Evolutionary conservation across 495 filamentous ascomycete genomes (phyloP).

Genomic region (Tetracladium marchalianum): DNA sequence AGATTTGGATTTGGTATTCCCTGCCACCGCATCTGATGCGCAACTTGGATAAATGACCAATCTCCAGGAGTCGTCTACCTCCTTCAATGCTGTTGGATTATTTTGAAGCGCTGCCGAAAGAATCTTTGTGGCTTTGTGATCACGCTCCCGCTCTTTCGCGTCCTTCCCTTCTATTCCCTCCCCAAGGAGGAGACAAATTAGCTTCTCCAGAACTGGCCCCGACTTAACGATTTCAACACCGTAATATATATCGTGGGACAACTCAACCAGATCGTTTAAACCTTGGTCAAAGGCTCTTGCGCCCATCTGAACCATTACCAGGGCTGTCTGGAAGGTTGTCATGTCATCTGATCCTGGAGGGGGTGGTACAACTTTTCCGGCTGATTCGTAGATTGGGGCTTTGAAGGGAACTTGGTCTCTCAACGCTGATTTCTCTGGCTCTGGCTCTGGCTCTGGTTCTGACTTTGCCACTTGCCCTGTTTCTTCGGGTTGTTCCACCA

Average conservation of each 20-base stretch:
- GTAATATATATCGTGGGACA: slow-evolving; percentile 59
- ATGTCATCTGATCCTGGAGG: slow-evolving; percentile 9
- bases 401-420: slow-evolving; percentile 22
- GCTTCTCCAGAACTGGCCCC: slow-evolving; percentile 28
- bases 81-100: slow-evolving; percentile 48
- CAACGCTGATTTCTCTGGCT: slow-evolving; percentile 12
- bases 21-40: neutral
- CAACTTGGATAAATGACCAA: slow-evolving; percentile 20
- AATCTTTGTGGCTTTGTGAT: slow-evolving; percentile 37
- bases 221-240: slow-evolving; percentile 51
- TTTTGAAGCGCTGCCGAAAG: slow-evolving; percentile 48
- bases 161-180: slow-evolving; percentile 20
- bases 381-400: slow-evolving; percentile 38
- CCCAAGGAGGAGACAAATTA: slow-evolving; percentile 24
- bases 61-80: slow-evolving; percentile 33
- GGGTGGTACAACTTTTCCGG: slow-evolving; percentile 39
- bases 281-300: slow-evolving; percentile 13
- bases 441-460: slow-evolving; percentile 9
- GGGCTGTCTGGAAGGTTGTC: slow-evolving; percentile 14
- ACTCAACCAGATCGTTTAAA: slow-evolving; percentile 43
- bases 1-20: slow-evolving; percentile 19
- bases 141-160: slow-evolving; percentile 9
- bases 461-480: slow-evolving; percentile 9
- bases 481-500: slow-evolving; percentile 29
- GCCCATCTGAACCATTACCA: slow-evolving; percentile 11